These are phyloP conservation scores for Conticribra guillardii DNA, from an alignment of 108 stramenopile genomes.

Conservation along the genomic window DNA sequence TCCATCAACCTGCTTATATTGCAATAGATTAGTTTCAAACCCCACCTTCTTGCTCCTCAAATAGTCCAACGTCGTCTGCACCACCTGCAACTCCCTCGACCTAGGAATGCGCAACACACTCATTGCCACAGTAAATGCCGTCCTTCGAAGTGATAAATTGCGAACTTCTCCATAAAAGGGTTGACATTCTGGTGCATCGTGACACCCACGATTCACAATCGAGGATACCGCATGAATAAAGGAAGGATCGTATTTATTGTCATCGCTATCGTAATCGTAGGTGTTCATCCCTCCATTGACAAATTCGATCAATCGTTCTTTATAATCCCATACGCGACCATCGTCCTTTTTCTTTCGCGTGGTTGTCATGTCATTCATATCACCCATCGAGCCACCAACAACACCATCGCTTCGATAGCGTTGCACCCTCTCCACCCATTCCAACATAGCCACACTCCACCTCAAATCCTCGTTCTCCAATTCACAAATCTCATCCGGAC, in stretches of 20 bases:
- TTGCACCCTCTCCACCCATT: conserved; percentile 44
- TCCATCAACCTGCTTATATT: conserved; percentile 22
- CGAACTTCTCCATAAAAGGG: conserved; percentile 19
- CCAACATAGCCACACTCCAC: conserved; percentile 47
- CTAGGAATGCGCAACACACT: conserved; percentile 27
- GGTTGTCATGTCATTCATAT: background rate
- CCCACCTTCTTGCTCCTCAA: conserved; percentile 25
- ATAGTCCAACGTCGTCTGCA: conserved; percentile 37
- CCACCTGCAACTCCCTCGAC: conserved; percentile 10
- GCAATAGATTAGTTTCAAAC: conserved; percentile 32
- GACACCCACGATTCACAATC: conserved; percentile 29
- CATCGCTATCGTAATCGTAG: conserved; percentile 11
- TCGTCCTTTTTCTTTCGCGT: background rate
- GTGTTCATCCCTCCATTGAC: conserved; percentile 37
- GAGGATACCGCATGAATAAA: conserved; percentile 33
- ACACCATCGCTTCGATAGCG: conserved; percentile 6
- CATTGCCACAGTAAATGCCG: conserved; percentile 27
- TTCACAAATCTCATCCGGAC: conserved; percentile 18
- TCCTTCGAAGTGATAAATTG: conserved; percentile 20
- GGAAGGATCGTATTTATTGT: background rate
- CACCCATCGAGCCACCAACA: background rate
- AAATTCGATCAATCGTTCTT: conserved; percentile 36
- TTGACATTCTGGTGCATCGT: conserved; percentile 12
- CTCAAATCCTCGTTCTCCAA: conserved; percentile 25
- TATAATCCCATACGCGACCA: conserved; percentile 25